Conservation (phyloP, 1,139 yeast genomes). For the Protomyces pachydermus region DNA sequence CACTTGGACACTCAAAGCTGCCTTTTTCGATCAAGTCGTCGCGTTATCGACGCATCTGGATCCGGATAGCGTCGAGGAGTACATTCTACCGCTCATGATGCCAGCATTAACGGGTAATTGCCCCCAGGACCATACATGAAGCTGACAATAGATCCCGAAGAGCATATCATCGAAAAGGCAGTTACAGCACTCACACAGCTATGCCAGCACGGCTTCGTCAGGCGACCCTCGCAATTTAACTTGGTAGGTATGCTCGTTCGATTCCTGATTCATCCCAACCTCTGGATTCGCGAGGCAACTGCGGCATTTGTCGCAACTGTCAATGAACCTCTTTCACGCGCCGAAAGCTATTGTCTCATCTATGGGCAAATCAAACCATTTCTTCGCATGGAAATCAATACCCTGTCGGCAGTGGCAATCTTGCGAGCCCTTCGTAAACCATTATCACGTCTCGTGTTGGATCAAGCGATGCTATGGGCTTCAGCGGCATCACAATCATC, state of each 20-base stretch:
- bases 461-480: conserved; percentile 69
- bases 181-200: conserved; percentile 60
- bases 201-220: conserved; percentile 52
- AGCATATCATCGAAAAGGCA: conserved; percentile 71
- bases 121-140: neutral
- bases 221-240: conserved; percentile 50
- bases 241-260: conserved; percentile 48
- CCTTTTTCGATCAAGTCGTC: conserved; percentile 70
- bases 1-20: conserved; percentile 60
- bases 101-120: conserved; percentile 63
- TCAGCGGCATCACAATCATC: conserved; percentile 51
- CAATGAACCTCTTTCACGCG: conserved; percentile 58
- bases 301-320: conserved; percentile 58
- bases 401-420: conserved; percentile 47
- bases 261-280: conserved; percentile 75
- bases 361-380: conserved; percentile 77
- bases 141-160: conserved; percentile 53
- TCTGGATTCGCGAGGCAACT: conserved; percentile 69
- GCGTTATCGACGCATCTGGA: conserved; percentile 79
- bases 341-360: conserved; percentile 76
- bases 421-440: conserved; percentile 64
- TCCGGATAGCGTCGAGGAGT: conserved; percentile 74
- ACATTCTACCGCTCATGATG: conserved; percentile 72
- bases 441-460: conserved; percentile 60
- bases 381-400: conserved; percentile 68